These are phyloP conservation scores for Colletotrichum plurivorum DNA, from an alignment of 2,329 filamentous ascomycete genomes.

Conservation along the genomic window DNA sequence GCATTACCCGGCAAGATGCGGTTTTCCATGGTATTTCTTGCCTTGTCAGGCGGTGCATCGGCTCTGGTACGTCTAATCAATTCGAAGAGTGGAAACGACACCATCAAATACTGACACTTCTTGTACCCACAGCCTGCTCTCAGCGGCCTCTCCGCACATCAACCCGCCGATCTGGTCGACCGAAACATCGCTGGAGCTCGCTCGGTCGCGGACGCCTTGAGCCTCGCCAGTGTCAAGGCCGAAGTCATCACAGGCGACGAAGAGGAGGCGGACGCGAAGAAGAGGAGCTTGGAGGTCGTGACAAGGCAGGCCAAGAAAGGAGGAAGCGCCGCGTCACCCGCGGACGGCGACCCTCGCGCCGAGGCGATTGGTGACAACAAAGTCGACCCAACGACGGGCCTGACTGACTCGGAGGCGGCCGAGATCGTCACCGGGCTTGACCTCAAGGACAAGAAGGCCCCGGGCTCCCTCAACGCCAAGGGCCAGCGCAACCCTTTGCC, in stretches of 20 bases:
- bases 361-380: slow-evolving; percentile 35
- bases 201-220: slow-evolving; percentile 9
- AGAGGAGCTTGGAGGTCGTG: neutral
- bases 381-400: slow-evolving; percentile 27
- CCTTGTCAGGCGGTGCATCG: slow-evolving; percentile 30
- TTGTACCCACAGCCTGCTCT: slow-evolving; percentile 18
- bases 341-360: neutral
- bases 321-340: neutral
- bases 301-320: slow-evolving; percentile 7
- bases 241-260: slow-evolving; percentile 1
- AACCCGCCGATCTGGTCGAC: slow-evolving; percentile 4
- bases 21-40: slow-evolving; percentile 28
- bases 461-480: slow-evolving; percentile 30
- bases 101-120: neutral
- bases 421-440: slow-evolving; percentile 33
- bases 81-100: neutral
- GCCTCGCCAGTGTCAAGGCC: slow-evolving; percentile 6
- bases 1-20: slow-evolving; percentile 18
- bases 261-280: neutral
- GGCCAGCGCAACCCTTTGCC: slow-evolving; percentile 33
- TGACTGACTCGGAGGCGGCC: slow-evolving; percentile 36
- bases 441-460: slow-evolving; percentile 32
- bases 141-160: slow-evolving; percentile 4
- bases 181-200: slow-evolving; percentile 9
- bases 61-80: slow-evolving; percentile 23